These are phyloP conservation scores for Exserohilum turcica DNA, from an alignment of 2,329 filamentous ascomycete genomes.

Conservation along the genomic window DNA sequence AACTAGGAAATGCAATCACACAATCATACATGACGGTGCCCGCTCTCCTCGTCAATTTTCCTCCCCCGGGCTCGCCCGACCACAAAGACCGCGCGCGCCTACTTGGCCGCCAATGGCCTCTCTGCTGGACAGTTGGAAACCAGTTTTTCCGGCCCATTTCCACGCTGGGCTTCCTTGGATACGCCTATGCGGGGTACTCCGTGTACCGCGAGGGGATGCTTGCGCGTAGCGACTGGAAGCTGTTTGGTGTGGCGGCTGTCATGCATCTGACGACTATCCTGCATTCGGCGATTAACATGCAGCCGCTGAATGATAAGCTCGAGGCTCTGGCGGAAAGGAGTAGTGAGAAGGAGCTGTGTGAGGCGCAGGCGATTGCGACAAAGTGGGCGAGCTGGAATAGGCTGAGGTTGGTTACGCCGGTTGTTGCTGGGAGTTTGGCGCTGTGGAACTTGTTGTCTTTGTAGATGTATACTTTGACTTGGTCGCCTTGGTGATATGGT, in stretches of 20 bases:
- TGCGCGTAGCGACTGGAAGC: conserved; percentile 52
- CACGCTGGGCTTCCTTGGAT: conserved; percentile 55
- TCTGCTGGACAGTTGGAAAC: conserved; percentile 59
- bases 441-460: conserved; percentile 37
- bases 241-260: conserved; percentile 51
- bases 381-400: conserved; percentile 47
- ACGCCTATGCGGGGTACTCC: conserved; percentile 52
- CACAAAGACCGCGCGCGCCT: conserved; percentile 52
- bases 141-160: conserved; percentile 59
- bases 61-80: conserved; percentile 47
- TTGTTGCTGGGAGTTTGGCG: conserved; percentile 42
- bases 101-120: conserved; percentile 57
- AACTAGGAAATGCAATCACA: conserved; percentile 57
- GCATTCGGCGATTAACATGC: conserved; percentile 59
- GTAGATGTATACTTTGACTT: conserved; percentile 5
- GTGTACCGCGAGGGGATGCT: conserved; percentile 37
- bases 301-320: conserved; percentile 57
- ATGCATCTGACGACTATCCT: conserved; percentile 56
- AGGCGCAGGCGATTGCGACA: conserved; percentile 41
- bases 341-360: conserved; percentile 37
- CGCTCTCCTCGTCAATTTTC: conserved; percentile 55
- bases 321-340: conserved; percentile 48
- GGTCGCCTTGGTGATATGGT: neutral
- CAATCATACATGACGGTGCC: conserved; percentile 60
- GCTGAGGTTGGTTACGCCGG: conserved; percentile 42